A percentile compares a stretch with the other conserved stretches of the same genome.
phyloP scores from a whole-genome alignment of 1,284 basidiomycete species.

The Sporisorium graminicola region DNA sequence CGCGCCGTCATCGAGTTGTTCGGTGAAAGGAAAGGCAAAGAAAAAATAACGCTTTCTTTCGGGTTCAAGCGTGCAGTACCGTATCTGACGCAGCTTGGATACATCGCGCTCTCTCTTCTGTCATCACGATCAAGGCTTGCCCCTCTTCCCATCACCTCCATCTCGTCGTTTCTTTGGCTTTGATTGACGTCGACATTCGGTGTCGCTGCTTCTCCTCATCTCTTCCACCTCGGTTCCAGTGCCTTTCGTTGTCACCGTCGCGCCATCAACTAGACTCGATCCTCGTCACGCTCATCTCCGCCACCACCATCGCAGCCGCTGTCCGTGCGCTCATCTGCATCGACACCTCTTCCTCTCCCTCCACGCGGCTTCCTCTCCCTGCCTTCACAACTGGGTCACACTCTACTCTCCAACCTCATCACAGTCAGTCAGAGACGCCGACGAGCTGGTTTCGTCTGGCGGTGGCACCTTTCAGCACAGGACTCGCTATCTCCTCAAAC shows the following conservation, averaged over 20 bases:
- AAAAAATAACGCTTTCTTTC: background rate
- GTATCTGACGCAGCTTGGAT: too few relatives aligned
- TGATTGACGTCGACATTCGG: background rate
- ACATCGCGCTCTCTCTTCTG: background rate
- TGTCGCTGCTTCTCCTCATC: background rate
- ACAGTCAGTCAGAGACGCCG: background rate
- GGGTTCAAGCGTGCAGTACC: background rate
- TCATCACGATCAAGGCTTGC: background rate
- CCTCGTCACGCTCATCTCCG: background rate
- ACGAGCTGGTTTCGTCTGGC: slow-evolving; percentile 6
- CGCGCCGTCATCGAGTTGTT: too few relatives aligned
- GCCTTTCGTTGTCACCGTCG: background rate
- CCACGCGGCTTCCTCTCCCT: background rate
- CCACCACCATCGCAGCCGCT: background rate
- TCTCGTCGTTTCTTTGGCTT: background rate
- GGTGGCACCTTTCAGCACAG: background rate
- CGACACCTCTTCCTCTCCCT: background rate
- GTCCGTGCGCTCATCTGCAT: background rate
- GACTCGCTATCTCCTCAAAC: background rate
- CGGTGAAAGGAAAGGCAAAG: background rate
- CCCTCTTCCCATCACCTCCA: background rate
- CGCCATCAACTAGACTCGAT: background rate
- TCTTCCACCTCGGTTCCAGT: background rate
- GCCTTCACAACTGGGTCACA: background rate
- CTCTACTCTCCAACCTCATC: background rate